Evolutionary conservation across 495 filamentous ascomycete species (phyloP), one percentile per base, ranked within the genome.

Genomic region (Pseudevernia furfuracea): DNA sequence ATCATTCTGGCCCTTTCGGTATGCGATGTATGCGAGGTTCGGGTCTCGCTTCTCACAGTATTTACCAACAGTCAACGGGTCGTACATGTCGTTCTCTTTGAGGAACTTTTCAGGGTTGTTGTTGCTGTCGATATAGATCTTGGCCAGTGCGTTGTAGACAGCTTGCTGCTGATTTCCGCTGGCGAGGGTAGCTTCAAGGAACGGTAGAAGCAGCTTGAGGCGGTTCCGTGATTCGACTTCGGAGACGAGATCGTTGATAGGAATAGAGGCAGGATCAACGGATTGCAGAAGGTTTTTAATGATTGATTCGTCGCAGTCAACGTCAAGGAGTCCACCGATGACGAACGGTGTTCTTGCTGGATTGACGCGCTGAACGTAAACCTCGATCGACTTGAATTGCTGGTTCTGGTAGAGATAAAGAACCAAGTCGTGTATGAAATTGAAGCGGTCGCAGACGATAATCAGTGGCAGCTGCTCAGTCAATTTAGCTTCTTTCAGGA

Each of bases 121-220:
- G 81, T 99, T 99, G 74, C 88, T 93, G 75, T 97, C 95, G 68
- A 99, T 99, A 79, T 99, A 99, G 67, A 99, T 97, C 87, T 99
- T 99, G 11, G 95, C 95, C 43, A 99, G 84, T 19, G 95, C 95
- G 69, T 99, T 97, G 82, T 92, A 99, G 56, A 99, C 91, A 36
- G 94, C 95, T 77, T 95, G 91, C 76, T 99, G 94, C 74, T 97
- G 91, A 77, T 97, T 97, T 44, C 95, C 95, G 63, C 84, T 84
- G 43, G 89, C 89, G 46, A 97, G 78, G 23, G 91, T 97, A 59
- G 89, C 86, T 79, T 99, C 95, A 17, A 99, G 85, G 87, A 97
- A 99, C 34, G 95, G 95, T 52, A 99, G 77, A 19, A 99, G 82
- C 56, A 99, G 78, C 85, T 99, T 99, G 58, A 99, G 84, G 38